Base-by-base conservation (phyloP, 345 rosid genomes). In the Draba incana region DNA sequence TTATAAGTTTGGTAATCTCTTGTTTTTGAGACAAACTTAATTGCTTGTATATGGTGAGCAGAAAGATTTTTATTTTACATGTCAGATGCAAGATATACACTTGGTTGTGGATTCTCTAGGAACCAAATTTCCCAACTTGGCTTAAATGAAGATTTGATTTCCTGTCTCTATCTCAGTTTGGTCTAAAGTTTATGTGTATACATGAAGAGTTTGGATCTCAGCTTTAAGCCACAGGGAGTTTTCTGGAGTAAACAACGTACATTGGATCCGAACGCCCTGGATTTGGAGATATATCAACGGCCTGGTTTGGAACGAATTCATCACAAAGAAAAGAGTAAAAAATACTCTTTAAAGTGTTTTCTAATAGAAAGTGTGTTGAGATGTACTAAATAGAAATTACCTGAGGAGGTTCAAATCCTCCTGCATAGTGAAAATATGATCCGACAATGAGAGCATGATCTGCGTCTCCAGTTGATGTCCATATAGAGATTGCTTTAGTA, bases 361-460 rank as follows among this genome's bases (percentile, higher is more conserved):
- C 13, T 52, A 42, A 11, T 37, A 35, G 28, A 42, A 70, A 6
- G 12, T 35, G 12, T 49, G 50, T 49, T 31, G 20, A 20, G 73
- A 68, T 41, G 61, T 16, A 25, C 31, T 46, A 37, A 37, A 14
- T 27, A 49, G 44, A 68, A 56, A 42, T 68, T 69, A 86, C 98
- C 92, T 84, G 83, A 75, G 97, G 97, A 74, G 96, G 84, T 79
- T 93, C 94, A 68, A 80, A 93, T 60, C 97, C 97, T 37, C 94
- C 89, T 1, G 94, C 86, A 68, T 88, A 93, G 79, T 90, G 97
- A 78, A 90, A 87, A 72, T 90, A 87, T 11, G 96, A 84, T 20
- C 96, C 96, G 1, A 90, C 96, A 68, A 93, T 93, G 82, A 90
- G 12, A 37, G 75, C 87, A 61, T 90, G 98, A 65, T 93, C 94